Percentiles rank a stretch among this genome's conserved stretches.
These are phyloP conservation scores for Leccinum griseonigrum DNA, from an alignment of 1,284 basidiomycete genomes.

Conservation along the genomic window DNA sequence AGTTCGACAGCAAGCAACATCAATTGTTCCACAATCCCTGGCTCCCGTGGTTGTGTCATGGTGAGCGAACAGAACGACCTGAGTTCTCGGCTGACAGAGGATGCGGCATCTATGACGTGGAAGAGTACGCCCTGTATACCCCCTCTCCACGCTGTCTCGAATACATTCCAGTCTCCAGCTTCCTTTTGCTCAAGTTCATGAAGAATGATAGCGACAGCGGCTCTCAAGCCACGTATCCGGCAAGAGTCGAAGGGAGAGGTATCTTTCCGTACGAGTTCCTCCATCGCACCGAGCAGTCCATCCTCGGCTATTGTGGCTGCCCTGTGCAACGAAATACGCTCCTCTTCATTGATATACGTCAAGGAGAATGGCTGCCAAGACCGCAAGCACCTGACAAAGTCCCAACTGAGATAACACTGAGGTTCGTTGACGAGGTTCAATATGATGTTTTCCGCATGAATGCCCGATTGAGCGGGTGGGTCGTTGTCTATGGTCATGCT, in stretches of 20 bases:
- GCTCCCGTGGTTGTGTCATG: slow-evolving; percentile 34
- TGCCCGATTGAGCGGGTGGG: slow-evolving; percentile 56
- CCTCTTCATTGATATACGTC: slow-evolving; percentile 58
- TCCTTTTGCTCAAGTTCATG: slow-evolving; percentile 48
- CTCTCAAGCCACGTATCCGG: slow-evolving; percentile 55
- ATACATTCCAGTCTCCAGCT: slow-evolving; percentile 49
- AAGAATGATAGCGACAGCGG: slow-evolving; percentile 56
- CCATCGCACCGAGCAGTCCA: slow-evolving; percentile 60
- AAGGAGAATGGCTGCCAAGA: slow-evolving; percentile 45
- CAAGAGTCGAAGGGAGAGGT: slow-evolving; percentile 39
- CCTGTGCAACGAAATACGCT: slow-evolving; percentile 54
- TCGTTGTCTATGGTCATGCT: slow-evolving; percentile 47
- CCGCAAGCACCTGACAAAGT: slow-evolving; percentile 55
- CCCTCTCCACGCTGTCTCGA: slow-evolving; percentile 59
- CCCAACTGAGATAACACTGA: slow-evolving; percentile 53
- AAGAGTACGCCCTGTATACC: slow-evolving; percentile 52
- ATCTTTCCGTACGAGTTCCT: slow-evolving; percentile 44
- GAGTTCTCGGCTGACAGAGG: slow-evolving; percentile 49
- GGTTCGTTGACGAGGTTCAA: slow-evolving; percentile 59
- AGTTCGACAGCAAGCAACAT: slow-evolving; percentile 53
- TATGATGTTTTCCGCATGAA: slow-evolving; percentile 67
- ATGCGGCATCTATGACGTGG: slow-evolving; percentile 52
- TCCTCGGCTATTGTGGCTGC: slow-evolving; percentile 63
- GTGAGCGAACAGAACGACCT: slow-evolving; percentile 47
- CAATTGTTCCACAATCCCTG: slow-evolving; percentile 48